phyloP scores from a whole-genome alignment of 1,139 yeast species.

The Suhomyces anneliseae region DNA sequence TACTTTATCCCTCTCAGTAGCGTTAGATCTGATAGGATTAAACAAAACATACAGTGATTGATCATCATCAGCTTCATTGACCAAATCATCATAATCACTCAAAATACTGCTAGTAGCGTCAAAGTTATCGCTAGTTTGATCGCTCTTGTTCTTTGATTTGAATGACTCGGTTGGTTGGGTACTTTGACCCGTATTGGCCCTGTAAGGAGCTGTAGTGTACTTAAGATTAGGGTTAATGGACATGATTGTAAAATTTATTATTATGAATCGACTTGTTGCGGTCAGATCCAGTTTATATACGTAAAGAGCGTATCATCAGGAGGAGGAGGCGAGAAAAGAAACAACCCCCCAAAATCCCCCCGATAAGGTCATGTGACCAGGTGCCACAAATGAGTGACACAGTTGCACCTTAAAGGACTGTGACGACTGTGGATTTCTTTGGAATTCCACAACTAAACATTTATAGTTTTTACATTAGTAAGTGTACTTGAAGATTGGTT shows the following conservation, averaged over 20 bases:
- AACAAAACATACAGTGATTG: conserved; percentile 47
- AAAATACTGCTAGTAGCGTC: conserved; percentile 21
- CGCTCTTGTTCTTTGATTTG: conserved; percentile 5
- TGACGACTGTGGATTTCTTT: neutral
- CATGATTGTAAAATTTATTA: neutral
- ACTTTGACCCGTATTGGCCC: conserved; percentile 1
- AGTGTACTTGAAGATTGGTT: too few relatives aligned
- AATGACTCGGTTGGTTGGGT: neutral
- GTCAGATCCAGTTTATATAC: neutral
- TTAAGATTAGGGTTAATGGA: conserved; percentile 10
- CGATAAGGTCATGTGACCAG: conserved; percentile 12
- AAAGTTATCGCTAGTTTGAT: conserved; percentile 8
- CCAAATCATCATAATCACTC: conserved; percentile 21
- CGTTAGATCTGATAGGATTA: conserved; percentile 27
- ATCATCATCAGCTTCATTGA: conserved; percentile 19
- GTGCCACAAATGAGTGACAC: neutral
- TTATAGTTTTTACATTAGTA: too few relatives aligned
- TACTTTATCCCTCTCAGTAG: conserved; percentile 15
- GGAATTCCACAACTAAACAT: too few relatives aligned
- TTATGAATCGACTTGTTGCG: too few relatives aligned
- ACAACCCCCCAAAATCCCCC: neutral
- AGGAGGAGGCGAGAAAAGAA: neutral
- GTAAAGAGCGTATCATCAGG: neutral
- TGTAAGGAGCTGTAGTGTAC: conserved; percentile 10
- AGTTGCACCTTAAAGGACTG: neutral